Conservation (phyloP, 495 filamentous ascomycete species). For the Xylona heveae region DNA sequence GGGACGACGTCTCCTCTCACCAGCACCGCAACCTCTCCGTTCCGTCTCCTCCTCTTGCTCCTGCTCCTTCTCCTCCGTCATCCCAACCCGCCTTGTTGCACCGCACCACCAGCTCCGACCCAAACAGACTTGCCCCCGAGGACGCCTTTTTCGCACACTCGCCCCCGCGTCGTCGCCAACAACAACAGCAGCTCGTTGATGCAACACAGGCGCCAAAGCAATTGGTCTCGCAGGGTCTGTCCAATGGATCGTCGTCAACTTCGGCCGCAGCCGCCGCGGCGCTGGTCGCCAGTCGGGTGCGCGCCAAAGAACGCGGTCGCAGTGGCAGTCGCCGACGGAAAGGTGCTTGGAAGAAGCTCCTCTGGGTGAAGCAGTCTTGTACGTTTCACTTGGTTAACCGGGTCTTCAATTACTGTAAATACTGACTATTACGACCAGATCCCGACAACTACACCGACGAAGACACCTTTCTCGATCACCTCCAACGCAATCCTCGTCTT, state of each 20-base stretch:
- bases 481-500: slow-evolving; percentile 86
- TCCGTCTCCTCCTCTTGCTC: no score
- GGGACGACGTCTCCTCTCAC: no score
- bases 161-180: slow-evolving; percentile 26
- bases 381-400: slow-evolving; percentile 11
- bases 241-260: slow-evolving; percentile 4
- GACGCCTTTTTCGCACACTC: slow-evolving; percentile 52
- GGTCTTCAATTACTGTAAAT: no score
- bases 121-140: slow-evolving; percentile 54
- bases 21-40: no score
- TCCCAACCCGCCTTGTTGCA: no score
- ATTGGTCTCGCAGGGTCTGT: neutral
- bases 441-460: slow-evolving; percentile 98
- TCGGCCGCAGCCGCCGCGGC: slow-evolving; percentile 8
- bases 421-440: slow-evolving; percentile 25
- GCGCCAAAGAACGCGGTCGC: slow-evolving; percentile 28
- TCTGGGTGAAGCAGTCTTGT: slow-evolving; percentile 98
- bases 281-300: slow-evolving; percentile 19
- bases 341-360: slow-evolving; percentile 72
- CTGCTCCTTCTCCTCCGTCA: no score
- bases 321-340: slow-evolving; percentile 42
- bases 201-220: slow-evolving; percentile 1
- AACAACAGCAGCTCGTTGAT: slow-evolving; percentile 14
- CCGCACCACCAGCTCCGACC: no score
- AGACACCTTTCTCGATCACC: slow-evolving; percentile 82